Conservation (phyloP, 106 monocot genomes). For the Dendrobium catenatum region DNA sequence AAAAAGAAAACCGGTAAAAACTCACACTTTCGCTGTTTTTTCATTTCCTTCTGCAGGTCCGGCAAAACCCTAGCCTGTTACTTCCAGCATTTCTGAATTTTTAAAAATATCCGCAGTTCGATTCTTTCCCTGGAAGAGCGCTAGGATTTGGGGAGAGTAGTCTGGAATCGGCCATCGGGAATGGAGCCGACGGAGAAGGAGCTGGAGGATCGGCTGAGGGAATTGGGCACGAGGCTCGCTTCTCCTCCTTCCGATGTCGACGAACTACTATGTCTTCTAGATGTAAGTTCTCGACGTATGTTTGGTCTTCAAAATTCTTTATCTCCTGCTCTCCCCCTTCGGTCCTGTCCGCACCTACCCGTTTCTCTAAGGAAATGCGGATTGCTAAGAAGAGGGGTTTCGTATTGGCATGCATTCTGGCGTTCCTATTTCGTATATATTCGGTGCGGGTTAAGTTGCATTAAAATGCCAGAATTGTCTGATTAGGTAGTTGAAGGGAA, state of each 20-base stretch:
- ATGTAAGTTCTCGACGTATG: slow-evolving; percentile 20
- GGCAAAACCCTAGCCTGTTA: slow-evolving; percentile 1
- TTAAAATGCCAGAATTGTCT: background rate
- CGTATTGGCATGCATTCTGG: background rate
- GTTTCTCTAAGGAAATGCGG: background rate
- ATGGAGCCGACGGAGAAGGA: slow-evolving; percentile 38
- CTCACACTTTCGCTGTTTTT: background rate
- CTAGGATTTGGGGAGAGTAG: background rate
- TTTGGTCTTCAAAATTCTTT: background rate
- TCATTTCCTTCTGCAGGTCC: background rate
- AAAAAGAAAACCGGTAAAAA: background rate
- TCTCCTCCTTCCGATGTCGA: slow-evolving; percentile 27
- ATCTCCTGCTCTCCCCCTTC: background rate
- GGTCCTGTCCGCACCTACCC: background rate
- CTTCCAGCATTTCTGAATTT: too few relatives aligned
- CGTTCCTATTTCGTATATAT: background rate
- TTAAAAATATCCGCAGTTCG: background rate
- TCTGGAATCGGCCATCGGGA: background rate
- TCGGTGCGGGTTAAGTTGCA: background rate
- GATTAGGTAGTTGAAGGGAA: background rate
- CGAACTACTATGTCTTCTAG: slow-evolving; percentile 46
- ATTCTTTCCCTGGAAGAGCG: background rate
- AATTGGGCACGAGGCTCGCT: slow-evolving; percentile 32
- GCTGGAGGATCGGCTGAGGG: slow-evolving; percentile 35
- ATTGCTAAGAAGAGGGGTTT: background rate